phyloP scores from a whole-genome alignment of 805 yeast species.

The Pichia nakasei region DNA sequence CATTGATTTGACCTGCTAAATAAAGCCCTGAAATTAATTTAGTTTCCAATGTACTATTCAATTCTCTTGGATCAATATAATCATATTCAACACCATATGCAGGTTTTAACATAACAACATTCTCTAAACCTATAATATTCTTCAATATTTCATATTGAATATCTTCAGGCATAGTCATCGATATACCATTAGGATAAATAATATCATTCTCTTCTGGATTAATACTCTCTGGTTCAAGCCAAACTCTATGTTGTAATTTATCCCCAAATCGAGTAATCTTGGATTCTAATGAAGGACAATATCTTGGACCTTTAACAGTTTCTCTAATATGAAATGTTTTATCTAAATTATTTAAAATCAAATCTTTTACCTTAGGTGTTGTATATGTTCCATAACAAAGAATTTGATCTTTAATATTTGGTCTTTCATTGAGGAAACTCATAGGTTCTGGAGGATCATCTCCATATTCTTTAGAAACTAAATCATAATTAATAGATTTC shows the following conservation, averaged over 20 bases:
- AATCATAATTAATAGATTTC: constrained; percentile 57
- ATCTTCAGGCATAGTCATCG: constrained; percentile 93
- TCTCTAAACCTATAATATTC: constrained; percentile 81
- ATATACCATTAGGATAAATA: constrained; percentile 95
- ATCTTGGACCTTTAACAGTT: constrained; percentile 92
- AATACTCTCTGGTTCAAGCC: constrained; percentile 97
- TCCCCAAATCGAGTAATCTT: constrained; percentile 75
- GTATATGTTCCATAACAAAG: constrained; percentile 75
- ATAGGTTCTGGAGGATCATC: constrained; percentile 84
- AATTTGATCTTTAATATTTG: constrained; percentile 52
- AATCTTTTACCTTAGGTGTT: constrained; percentile 61
- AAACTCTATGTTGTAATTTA: constrained; percentile 67
- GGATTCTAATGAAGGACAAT: constrained; percentile 94
- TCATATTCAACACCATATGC: constrained; percentile 99
- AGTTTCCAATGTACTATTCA: constrained; percentile 71
- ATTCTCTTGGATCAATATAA: constrained; percentile 87
- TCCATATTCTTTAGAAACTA: constrained; percentile 64
- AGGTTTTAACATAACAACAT: constrained; percentile 83
- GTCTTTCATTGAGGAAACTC: constrained; percentile 71
- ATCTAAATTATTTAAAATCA: constrained; percentile 62
- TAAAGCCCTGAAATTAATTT: constrained; percentile 68
- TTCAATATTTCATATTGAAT: constrained; percentile 68
- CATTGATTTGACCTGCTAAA: constrained; percentile 96
- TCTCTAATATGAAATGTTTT: constrained; percentile 86
- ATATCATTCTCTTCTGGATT: constrained; percentile 47